Evolutionary conservation across 345 rosid genomes (phyloP).

Genomic region (Brassica cretica): DNA sequence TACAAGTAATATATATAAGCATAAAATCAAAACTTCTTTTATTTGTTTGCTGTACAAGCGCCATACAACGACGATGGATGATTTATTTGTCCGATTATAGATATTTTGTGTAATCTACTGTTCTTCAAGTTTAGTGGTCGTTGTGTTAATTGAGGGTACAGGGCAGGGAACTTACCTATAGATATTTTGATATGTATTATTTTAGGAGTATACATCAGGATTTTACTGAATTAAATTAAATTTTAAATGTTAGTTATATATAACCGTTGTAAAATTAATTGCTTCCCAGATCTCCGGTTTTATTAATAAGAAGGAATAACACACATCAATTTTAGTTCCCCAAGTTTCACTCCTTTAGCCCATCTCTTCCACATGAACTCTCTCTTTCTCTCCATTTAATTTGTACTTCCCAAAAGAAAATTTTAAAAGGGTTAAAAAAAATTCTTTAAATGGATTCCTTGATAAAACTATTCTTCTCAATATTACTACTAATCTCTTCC

Average conservation of each 20-base stretch:
- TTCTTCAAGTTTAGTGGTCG: neutral
- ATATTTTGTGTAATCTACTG: neutral
- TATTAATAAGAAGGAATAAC: neutral
- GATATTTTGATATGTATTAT: neutral
- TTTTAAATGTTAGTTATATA: neutral
- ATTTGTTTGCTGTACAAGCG: neutral
- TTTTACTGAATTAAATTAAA: neutral
- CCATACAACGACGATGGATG: neutral
- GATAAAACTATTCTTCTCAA: conserved; percentile 3
- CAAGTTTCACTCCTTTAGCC: conserved; percentile 5
- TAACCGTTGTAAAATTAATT: neutral
- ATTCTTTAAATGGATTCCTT: neutral
- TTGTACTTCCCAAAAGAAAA: neutral
- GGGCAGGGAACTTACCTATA: neutral
- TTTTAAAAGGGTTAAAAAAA: neutral
- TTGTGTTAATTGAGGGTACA: neutral
- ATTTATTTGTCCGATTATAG: neutral
- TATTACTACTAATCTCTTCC: conserved; percentile 10
- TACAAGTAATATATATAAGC: neutral
- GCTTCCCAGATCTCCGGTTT: neutral
- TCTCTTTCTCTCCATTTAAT: neutral
- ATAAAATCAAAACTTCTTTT: neutral
- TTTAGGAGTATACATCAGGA: neutral
- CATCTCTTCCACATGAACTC: conserved; percentile 1
- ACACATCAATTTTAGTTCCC: neutral